phyloP scores from a whole-genome alignment of 208 protist genomes.

The Wallacemonas sp. region DNA sequence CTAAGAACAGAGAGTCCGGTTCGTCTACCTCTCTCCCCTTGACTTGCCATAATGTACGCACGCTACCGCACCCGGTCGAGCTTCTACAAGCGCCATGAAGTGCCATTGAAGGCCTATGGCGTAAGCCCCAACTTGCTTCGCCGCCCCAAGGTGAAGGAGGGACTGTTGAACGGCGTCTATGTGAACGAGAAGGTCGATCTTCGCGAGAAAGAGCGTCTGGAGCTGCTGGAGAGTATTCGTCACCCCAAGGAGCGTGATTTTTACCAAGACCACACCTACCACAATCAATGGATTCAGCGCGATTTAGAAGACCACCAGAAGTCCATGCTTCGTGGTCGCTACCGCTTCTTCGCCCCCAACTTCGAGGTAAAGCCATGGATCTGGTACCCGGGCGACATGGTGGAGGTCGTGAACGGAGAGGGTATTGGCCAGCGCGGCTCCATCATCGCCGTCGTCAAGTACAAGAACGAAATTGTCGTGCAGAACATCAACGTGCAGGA shows the following conservation, averaged over 20 bases:
- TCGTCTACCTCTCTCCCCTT: too few species aligned
- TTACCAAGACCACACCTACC: constrained; percentile 92
- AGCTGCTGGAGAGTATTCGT: constrained; percentile 80
- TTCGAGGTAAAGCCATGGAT: constrained; percentile 73
- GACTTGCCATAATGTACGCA: constrained; percentile 72
- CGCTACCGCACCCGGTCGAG: constrained; percentile 78
- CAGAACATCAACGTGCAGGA: constrained; percentile 91
- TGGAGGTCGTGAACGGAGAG: constrained; percentile 78
- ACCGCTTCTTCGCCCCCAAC: constrained; percentile 66
- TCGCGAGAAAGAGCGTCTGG: constrained; percentile 71
- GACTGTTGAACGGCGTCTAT: constrained; percentile 71
- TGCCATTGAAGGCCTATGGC: constrained; percentile 63
- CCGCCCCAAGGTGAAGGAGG: constrained; percentile 61
- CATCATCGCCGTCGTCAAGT: constrained; percentile 85
- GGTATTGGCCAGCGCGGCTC: constrained; percentile 75
- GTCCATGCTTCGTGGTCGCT: constrained; percentile 45
- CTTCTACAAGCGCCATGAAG: constrained; percentile 75
- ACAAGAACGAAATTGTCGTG: constrained; percentile 90
- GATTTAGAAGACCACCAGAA: constrained; percentile 77
- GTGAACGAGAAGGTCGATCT: constrained; percentile 77
- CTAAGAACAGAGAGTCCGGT: too few species aligned
- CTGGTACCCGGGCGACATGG: constrained; percentile 87
- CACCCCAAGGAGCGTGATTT: constrained; percentile 88
- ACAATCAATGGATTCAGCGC: constrained; percentile 86
- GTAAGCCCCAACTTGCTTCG: constrained; percentile 68